Base-by-base conservation (phyloP, 768 basidiomycete genomes). In the Rhodotorula toruloides region DNA sequence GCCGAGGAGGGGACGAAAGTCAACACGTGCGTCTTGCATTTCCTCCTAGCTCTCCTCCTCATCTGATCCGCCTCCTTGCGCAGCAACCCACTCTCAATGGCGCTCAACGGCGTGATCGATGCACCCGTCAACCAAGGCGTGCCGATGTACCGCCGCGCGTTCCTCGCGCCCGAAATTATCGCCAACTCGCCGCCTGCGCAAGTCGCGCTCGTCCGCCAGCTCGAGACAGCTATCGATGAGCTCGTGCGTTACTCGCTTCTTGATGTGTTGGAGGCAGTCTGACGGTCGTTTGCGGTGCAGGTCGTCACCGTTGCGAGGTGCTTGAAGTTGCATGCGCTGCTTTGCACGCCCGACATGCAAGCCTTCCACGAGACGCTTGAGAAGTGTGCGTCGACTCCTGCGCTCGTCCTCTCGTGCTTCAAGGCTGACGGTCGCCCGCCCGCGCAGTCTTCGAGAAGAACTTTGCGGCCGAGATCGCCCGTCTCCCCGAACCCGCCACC, bases 341-440 rank as follows among this genome's bases (percentile, higher is more conserved):
- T 94, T 37, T 92, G 91, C 75, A 84, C 89, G 0, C 83, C 85
- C 19, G 91, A 92, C 76, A 94, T 96, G 83, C 79, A 87, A n/a
- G 83, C 86, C 9, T 97, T 97, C 83, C 93, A 98, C 75, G 86
- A 87, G 65, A 91, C 90, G 0, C 81, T 98, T 50, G 87, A 89
- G 76, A 70, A 70, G 54, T 78, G 78, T 79, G 39, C 63, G 77
- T 76, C 16, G 0, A 8, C 48, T 40, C 14, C 3, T 12, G n/a
- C n/a, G n/a, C n/a, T 29, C 8, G 7, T 43, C 29, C 14, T 32
- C 52, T 11, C 13, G 6, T 22, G 25, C 42, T 47, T 9, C 5
- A 9, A 5, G 25, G 25, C 46, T 46, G 25, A n/a, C 46, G n/a
- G 14, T 10, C 27, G 27, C n/a, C 21, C 2, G 22, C n/a, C 39